Base-by-base conservation (phyloP, 1,139 yeast genomes). In the Taphrina communis region DNA sequence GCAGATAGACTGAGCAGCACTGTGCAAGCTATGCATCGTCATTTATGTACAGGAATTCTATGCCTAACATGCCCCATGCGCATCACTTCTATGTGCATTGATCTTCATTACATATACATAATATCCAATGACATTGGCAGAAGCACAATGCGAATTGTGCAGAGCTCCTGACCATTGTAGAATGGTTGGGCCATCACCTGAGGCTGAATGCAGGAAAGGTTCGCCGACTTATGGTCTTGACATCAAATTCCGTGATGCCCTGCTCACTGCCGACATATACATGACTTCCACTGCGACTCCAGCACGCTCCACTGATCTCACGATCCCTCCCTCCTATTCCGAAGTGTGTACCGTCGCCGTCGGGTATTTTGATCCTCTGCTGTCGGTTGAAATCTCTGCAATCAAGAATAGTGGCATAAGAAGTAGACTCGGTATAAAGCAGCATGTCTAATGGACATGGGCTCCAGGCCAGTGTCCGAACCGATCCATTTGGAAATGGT, bases 251-350 rank as follows among this genome's bases (percentile, higher is more conserved):
- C 11, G 61, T 63, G 48, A 63, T 57, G 46, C 61, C 59, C 46
- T 63, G 61, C 31, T 63, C 67, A 35, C 61, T 53, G 11, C 67
- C 67, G 12, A 63, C 57, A 38, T 44, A 63, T 14, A 55, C 46
- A 11, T 63, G 53, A 17, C 35, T 44, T 19, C 67, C 67, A 21
- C 8, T 53, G 14, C 67, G 25, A 17, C 67, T 55, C 67, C 67
- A 63, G n/a, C 61, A 55, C 7, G 59, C 67, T 6, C 67, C 67
- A 46, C 61, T 53, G n/a, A 63, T 17, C 38, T 63, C 67, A 5
- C 67, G 67, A 41, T 63, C 67, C 14, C 66, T 41, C 14, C 67
- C 67, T 17, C 52, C 67, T 9, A 53, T 35, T 25, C 67, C 67
- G 52, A 51, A 52, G 46, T 63, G 67, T 1, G 62, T 14, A 7